phyloP scores from a whole-genome alignment of 306 rosid species.

The Quercus parvula region DNA sequence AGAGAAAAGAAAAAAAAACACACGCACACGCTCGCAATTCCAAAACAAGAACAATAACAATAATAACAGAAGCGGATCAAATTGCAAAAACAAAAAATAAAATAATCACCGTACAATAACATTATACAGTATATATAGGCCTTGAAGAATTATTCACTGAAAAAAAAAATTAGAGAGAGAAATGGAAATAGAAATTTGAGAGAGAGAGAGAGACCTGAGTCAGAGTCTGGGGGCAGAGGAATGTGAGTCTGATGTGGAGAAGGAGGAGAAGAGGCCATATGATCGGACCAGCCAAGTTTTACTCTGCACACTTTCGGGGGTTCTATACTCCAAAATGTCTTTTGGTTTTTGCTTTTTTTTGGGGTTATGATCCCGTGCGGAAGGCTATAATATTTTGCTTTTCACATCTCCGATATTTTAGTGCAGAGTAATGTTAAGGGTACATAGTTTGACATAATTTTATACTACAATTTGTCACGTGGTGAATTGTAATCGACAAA shows the following conservation, averaged over 20 bases:
- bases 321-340: background rate
- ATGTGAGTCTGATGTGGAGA: constrained; percentile 38
- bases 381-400: too few species aligned
- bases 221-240: constrained; percentile 44
- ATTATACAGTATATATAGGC: too few species aligned
- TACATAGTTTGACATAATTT: rapidly evolving
- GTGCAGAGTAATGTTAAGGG: too few species aligned
- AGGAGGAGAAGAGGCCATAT: constrained; percentile 52
- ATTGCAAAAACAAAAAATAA: background rate
- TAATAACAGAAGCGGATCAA: background rate
- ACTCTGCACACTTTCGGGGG: background rate
- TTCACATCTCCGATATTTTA: too few species aligned
- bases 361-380: too few species aligned
- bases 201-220: too few species aligned
- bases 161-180: background rate
- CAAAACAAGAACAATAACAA: background rate
- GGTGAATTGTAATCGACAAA: rapidly evolving
- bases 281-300: constrained; percentile 39
- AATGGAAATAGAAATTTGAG: background rate
- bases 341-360: background rate
- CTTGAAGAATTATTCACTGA: background rate
- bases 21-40: background rate
- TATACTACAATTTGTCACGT: rapidly evolving
- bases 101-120: too few species aligned
- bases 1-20: background rate